These are phyloP conservation scores for Myxozyma vanderwaltii DNA, from an alignment of 805 yeast species.

Conservation along the genomic window DNA sequence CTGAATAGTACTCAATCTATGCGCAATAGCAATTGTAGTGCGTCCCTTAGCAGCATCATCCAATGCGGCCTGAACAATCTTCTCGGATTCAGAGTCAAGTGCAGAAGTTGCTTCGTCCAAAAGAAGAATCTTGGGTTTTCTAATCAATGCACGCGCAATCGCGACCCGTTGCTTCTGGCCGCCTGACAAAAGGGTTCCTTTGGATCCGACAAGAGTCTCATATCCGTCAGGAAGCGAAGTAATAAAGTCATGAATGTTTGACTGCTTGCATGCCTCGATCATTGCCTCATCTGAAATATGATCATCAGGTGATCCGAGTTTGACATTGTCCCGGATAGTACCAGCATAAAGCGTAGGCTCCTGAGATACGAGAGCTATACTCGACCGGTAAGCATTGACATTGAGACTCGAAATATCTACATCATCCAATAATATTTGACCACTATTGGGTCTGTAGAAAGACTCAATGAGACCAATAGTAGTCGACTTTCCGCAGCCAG, in stretches of 20 bases:
- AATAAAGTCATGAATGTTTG: slow-evolving; percentile 57
- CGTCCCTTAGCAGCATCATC: slow-evolving; percentile 60
- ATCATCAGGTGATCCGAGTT: slow-evolving; percentile 43
- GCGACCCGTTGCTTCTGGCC: slow-evolving; percentile 70
- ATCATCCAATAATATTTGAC: slow-evolving; percentile 57
- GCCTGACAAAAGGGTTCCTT: slow-evolving; percentile 59
- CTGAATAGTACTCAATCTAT: slow-evolving; percentile 62
- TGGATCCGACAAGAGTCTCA: slow-evolving; percentile 52
- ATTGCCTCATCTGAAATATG: slow-evolving; percentile 46
- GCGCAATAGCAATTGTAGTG: slow-evolving; percentile 76
- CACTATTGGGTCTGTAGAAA: slow-evolving; percentile 54
- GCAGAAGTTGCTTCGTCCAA: slow-evolving; percentile 63
- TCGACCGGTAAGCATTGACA: slow-evolving; percentile 54
- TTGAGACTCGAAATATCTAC: slow-evolving; percentile 52
- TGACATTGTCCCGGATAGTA: slow-evolving; percentile 73
- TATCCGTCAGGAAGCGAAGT: slow-evolving; percentile 54
- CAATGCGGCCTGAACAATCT: slow-evolving; percentile 64
- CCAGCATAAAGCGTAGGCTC: slow-evolving; percentile 72
- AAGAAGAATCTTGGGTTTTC: slow-evolving; percentile 57
- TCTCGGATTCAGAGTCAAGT: slow-evolving; percentile 61
- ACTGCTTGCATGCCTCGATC: slow-evolving; percentile 50
- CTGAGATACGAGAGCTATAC: slow-evolving; percentile 64
- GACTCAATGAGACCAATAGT: slow-evolving; percentile 59
- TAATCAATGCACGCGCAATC: slow-evolving; percentile 62
- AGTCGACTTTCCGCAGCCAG: slow-evolving; percentile 53